Evolutionary conservation across 257 asterid genomes (phyloP), one percentile per base, ranked within the genome.

Genomic region (Solanum pinnatisectum): DNA sequence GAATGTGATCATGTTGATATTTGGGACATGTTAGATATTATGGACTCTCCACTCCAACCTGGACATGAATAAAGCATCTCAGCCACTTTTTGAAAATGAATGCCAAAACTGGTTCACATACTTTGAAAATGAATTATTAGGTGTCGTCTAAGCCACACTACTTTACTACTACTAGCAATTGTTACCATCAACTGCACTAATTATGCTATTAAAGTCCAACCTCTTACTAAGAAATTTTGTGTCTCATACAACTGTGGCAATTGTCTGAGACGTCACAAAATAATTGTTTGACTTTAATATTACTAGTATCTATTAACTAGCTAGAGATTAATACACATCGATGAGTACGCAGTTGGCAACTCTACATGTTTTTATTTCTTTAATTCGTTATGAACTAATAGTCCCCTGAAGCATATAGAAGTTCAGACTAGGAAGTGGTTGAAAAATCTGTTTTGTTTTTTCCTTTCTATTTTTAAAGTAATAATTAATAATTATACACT

Each of bases 101-200:
- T 88, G 78, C 63, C 76, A 76, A 35, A 85, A 88, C 88, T 95
- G 98, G 98, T 83, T 93, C 88, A 91, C 72, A 88, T 46, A 90
- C 83, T 85, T 93, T 72, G 96, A 94, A 89, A 84, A 90, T 86
- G 98, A 93, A 84, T 93, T 93, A 86, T 94, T 94, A 49, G 95
- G 93, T 74, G 49, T 42, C 49, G 32, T 89, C 91, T 95, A 25
- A 42, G 84, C 3, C n/a, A 42, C 8, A n/a, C 22, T 76, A 23
- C 33, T 23, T 22, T 74, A 74, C 82, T 22, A 22, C 15, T 10
- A n/a, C 49, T 16, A 44, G 56, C 13, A 35, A 10, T 65, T 65
- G 72, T 18, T 72, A 33, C 79, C 15, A 72, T 65, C 36, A 7
- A 30, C 9, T 22, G 32, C 82, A 20, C 49, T 74, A 22, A 71